Evolutionary conservation across 2,329 filamentous ascomycete genomes (phyloP).

Genomic region (Diaporthe velutina): DNA sequence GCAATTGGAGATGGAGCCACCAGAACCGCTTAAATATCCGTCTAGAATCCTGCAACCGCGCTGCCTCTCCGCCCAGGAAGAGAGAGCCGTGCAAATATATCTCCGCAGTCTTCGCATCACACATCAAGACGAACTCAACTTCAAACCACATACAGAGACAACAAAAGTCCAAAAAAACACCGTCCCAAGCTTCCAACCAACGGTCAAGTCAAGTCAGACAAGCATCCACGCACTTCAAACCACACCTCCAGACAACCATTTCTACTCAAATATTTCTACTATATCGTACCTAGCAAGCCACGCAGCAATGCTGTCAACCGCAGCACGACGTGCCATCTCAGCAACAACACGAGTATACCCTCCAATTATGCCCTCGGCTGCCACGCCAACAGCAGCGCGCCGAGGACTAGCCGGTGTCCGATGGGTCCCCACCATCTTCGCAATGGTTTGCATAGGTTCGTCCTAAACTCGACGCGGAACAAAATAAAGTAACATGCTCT

Average conservation of each 20-base stretch:
- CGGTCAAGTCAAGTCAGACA: background rate
- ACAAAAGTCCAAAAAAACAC: background rate
- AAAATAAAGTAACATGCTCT: conserved; percentile 32
- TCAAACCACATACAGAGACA: background rate
- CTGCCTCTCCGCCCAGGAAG: background rate
- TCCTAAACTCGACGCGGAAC: background rate
- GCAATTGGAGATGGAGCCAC: conserved; percentile 3
- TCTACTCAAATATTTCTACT: no score
- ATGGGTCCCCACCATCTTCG: conserved; percentile 38
- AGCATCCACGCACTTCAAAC: background rate
- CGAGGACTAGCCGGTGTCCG: conserved; percentile 26
- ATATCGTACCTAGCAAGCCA: background rate
- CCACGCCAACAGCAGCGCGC: conserved; percentile 14
- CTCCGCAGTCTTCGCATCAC: background rate
- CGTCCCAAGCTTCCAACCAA: background rate
- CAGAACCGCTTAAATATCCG: background rate
- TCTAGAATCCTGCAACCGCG: background rate
- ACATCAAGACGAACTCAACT: background rate
- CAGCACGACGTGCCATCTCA: conserved; percentile 34
- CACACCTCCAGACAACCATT: background rate
- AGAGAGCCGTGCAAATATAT: background rate
- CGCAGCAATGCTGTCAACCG: conserved; percentile 34
- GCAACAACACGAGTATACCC: conserved; percentile 37
- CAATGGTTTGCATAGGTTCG: conserved; percentile 40
- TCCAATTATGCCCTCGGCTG: conserved; percentile 27